Conservation (phyloP, 2,329 filamentous ascomycete species). For the Cercospora sp. region DNA sequence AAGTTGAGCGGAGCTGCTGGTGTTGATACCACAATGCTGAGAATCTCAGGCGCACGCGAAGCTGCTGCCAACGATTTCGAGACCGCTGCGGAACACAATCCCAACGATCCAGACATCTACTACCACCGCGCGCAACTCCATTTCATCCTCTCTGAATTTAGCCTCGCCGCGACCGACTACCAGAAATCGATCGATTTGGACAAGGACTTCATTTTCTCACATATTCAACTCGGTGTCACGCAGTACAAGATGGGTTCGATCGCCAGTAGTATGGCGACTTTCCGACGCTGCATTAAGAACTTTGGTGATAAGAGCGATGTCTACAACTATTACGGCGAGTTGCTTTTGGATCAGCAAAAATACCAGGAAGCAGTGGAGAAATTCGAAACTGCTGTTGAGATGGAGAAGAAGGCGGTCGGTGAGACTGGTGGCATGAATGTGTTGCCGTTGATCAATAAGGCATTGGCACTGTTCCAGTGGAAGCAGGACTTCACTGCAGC, state of each 20-base stretch:
- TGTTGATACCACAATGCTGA: conserved; percentile 36
- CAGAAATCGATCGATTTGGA: conserved; percentile 99
- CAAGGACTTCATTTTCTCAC: conserved; percentile 95
- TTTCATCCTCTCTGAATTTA: conserved; percentile 94
- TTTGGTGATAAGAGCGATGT: conserved; percentile 95
- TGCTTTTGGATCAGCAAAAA: conserved; percentile 94
- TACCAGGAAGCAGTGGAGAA: conserved; percentile 94
- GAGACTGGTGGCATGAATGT: conserved; percentile 95
- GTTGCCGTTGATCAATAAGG: conserved; percentile 96
- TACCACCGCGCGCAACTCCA: conserved; percentile 98
- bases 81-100: conserved; percentile 78
- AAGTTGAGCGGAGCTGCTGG: conserved; percentile 38
- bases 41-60: conserved; percentile 68
- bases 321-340: conserved; percentile 99
- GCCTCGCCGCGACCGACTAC: conserved; percentile 94
- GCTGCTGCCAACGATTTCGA: conserved; percentile 85
- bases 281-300: conserved; percentile 96
- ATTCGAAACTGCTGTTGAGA: conserved; percentile 97
- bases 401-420: conserved; percentile 75
- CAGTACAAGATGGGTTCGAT: conserved; percentile 99
- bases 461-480: conserved; percentile 94
- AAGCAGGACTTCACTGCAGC: conserved; percentile 95
- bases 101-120: conserved; percentile 92
- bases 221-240: conserved; percentile 97
- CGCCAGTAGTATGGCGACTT: conserved; percentile 96